These are phyloP conservation scores for Lentinus polychrous DNA, from an alignment of 1,284 basidiomycete species.

Conservation along the genomic window DNA sequence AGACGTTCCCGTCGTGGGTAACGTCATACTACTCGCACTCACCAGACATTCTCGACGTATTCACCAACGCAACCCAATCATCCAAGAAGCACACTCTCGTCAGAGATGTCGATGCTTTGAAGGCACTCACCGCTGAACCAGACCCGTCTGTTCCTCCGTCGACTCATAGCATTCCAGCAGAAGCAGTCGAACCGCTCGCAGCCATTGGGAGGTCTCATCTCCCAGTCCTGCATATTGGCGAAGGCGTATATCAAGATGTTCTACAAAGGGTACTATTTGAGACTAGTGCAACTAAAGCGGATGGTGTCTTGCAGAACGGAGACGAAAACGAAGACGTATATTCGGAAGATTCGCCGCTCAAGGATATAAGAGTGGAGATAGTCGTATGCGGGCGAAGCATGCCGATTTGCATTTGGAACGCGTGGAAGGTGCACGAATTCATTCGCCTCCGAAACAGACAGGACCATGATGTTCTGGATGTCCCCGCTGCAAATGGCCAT, in stretches of 20 bases:
- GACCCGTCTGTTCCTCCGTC: neutral
- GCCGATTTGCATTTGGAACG: neutral
- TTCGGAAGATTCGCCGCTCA: too few species aligned
- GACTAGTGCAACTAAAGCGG: neutral
- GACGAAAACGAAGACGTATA: too few species aligned
- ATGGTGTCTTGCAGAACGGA: too few species aligned
- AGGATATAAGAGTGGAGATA: neutral
- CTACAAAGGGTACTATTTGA: neutral
- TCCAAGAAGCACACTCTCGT: neutral
- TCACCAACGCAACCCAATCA: neutral
- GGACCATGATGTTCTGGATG: too few species aligned
- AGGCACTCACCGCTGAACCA: neutral
- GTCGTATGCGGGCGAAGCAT: neutral
- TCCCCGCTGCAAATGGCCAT: neutral
- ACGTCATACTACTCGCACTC: neutral
- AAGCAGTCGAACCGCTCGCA: neutral
- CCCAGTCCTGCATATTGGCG: neutral
- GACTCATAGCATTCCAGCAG: neutral
- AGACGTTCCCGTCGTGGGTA: conserved; percentile 1
- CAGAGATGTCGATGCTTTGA: neutral
- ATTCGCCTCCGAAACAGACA: too few species aligned
- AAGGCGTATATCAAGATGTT: neutral
- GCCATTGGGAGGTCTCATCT: neutral
- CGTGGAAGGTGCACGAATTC: neutral
- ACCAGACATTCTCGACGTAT: neutral